Evolutionary conservation across 495 filamentous ascomycete genomes (phyloP).

Genomic region (Pyronema omphalodes): DNA sequence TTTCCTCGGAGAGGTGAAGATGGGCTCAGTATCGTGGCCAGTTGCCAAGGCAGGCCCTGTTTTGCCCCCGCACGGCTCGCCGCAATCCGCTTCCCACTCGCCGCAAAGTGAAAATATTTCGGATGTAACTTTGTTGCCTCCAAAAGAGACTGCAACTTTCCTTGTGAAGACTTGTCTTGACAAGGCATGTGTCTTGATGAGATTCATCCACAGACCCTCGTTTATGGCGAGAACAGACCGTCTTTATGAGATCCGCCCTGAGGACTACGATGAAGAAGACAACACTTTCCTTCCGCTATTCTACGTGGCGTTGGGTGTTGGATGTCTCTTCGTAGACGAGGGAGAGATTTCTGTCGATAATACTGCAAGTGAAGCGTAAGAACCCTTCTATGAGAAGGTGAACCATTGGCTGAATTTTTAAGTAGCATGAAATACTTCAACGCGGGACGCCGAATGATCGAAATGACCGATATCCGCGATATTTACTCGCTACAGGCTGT

Average conservation of each 20-base stretch:
- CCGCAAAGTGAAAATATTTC: conserved; percentile 29
- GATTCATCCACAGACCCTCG: conserved; percentile 72
- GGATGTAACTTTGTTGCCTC: conserved; percentile 50
- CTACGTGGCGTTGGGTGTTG: conserved; percentile 69
- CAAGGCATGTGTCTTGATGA: conserved; percentile 65
- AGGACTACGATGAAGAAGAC: conserved; percentile 54
- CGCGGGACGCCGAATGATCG: conserved; percentile 58
- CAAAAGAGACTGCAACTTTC: conserved; percentile 42
- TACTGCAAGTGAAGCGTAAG: conserved; percentile 26
- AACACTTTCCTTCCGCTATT: conserved; percentile 66
- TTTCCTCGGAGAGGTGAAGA: conserved; percentile 34
- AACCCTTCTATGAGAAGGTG: not conserved
- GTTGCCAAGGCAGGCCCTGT: not conserved
- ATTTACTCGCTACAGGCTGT: conserved; percentile 69
- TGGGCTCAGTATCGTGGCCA: conserved; percentile 16
- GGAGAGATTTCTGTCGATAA: conserved; percentile 11
- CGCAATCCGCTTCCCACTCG: conserved; percentile 37
- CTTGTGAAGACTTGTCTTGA: conserved; percentile 64
- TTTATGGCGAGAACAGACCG: conserved; percentile 64
- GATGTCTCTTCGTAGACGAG: conserved; percentile 57
- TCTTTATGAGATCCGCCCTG: conserved; percentile 54
- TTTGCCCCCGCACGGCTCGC: conserved; percentile 44
- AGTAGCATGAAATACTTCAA: conserved; percentile 69
- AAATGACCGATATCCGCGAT: conserved; percentile 84
- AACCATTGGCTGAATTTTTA: not conserved